phyloP scores from a whole-genome alignment of 305 asterid genomes.

The Solanum hybrid region DNA sequence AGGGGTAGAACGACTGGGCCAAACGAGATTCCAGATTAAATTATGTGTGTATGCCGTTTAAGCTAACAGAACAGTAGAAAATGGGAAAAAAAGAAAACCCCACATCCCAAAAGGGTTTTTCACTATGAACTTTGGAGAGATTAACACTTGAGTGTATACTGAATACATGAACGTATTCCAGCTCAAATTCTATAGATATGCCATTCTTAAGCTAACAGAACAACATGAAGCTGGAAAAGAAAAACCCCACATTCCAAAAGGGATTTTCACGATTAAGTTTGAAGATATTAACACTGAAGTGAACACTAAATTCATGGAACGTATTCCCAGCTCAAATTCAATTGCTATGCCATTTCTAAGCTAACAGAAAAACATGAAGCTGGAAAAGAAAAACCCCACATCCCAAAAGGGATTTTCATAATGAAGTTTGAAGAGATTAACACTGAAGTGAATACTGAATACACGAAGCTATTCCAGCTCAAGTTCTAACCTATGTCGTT shows the following conservation, averaged over 20 bases:
- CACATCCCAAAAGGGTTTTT: background rate
- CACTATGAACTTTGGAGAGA: background rate
- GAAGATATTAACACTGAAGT: background rate
- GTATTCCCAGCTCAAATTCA: background rate
- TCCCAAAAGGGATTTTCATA: background rate
- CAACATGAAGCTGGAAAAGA: background rate
- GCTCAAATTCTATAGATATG: background rate
- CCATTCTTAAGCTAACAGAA: background rate
- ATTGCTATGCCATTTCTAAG: background rate
- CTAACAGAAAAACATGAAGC: background rate
- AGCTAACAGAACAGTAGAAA: background rate
- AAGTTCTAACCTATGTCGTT: background rate
- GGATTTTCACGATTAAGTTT: background rate
- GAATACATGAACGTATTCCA: background rate
- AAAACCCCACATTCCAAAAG: background rate
- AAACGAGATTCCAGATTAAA: background rate
- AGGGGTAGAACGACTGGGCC: background rate
- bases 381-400: background rate
- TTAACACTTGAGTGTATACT: background rate
- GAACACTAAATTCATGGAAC: background rate
- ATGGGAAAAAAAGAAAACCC: background rate
- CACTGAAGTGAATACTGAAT: background rate
- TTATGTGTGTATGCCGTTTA: background rate
- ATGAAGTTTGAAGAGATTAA: background rate
- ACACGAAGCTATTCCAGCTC: background rate